Base-by-base conservation (phyloP, 1,284 basidiomycete genomes). In the Paramarasmius palmivorus region DNA sequence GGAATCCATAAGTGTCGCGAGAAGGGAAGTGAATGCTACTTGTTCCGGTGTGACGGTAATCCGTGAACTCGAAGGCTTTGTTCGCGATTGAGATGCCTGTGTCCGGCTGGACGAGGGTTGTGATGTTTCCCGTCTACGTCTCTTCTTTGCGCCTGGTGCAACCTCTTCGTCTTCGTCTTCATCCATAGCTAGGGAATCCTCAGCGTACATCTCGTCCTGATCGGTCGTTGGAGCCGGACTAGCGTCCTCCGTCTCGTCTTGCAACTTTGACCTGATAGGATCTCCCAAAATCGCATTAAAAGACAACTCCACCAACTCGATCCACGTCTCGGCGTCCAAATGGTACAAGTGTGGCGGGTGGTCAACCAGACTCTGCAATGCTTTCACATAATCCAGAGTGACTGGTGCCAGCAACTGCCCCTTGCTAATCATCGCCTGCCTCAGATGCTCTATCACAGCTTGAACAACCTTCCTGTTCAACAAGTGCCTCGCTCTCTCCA, bases 381-480 rank as follows among this genome's bases (percentile, higher is more conserved):
- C 79, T 66, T 95, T 94, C 55, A 88, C 76, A 66, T 94, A 97
- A 66, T 94, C 85, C 56, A 92, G 70, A 2, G 90, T 84, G 4
- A 94, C 78, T 0, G 85, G 83, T 6, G 75, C 64, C 49, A 89
- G 78, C 8, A 96, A 74, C 40, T 78, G 61, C 23, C 78, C 77
- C 10, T 78, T 71, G 59, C 83, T 67, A 10, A 84, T 74, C 55
- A 93, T 77, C 54, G 80, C 80, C 53, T 85, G 80, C 3, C 77
- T 70, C 50, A 97, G 74, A 65, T 95, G 91, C 3, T 75, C 73
- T 49, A 92, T 71, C 35, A 95, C 62, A 3, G 79, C 68, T 46
- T 77, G 81, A 41, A 82, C 61, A 7, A 81, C 77, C 52, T 77
- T 78, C 56, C 71, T 76, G 63, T 77, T 82, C 61, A 92, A 72